Evolutionary conservation across 2,329 filamentous ascomycete genomes (phyloP), one percentile per base, ranked within the genome.

Genomic region (Keithomyces neogunnii): DNA sequence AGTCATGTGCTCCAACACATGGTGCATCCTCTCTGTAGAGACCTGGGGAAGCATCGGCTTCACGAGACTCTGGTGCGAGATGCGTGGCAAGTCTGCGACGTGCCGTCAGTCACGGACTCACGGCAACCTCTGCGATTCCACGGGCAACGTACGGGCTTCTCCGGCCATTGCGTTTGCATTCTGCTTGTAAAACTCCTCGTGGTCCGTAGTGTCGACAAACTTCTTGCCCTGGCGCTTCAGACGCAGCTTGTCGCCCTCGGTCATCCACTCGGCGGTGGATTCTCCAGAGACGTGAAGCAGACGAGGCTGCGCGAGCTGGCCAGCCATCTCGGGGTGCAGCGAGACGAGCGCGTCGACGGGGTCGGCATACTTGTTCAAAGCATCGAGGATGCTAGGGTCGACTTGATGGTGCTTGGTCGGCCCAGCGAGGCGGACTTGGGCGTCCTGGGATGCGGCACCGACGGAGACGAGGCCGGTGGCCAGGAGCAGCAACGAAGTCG

Each of bases 141-240:
- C 19, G 19, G 19, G 19, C 19, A 30, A 44, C 50, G 11, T 45
- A 51, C 50, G 45, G 13, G 50, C 50, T 33, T 51, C 19, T 40
- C 63, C 65, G 2, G 62, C 56, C 48, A 55, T 40, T 3, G 57
- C 39, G 5, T 52, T 50, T 55, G 8, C 60, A 52, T 5, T 56
- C 49, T 4, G 26, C n/a, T 40, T 43, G 49, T 68, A 66, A 44
- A 80, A 73, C 35, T 82, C 77, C 36, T 76, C 70, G 48, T 78
- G 76, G 52, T 84, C 75, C 10, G 85, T 88, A 56, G 89, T 81
- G 66, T 89, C 85, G 70, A 86, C 84, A 70, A 89, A 89, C 63
- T 82, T 85, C 59, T 78, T 74, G 53, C 82, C 81, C 64, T 83
- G 78, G 59, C 81, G 72, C 59, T 82, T 78, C 45, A 89, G 69